A percentile compares a stretch with the other conserved stretches of the same genome.
phyloP scores from a whole-genome alignment of 2,329 filamentous ascomycete species.

The Penicillium paneum region DNA sequence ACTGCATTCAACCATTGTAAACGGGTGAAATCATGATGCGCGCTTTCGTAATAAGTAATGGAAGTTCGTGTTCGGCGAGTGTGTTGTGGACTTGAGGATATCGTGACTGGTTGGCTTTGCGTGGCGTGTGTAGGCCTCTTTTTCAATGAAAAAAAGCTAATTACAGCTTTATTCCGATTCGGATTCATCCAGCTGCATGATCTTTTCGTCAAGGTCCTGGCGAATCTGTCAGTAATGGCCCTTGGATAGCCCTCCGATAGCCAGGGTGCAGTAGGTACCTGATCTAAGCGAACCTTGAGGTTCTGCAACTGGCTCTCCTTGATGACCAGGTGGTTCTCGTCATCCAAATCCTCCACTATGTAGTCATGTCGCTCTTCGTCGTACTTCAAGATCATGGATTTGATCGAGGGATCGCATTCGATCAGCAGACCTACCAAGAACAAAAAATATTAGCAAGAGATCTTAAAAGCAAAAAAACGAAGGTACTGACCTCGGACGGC shows the following conservation, averaged over 20 bases:
- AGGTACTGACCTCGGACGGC: conserved; percentile 38
- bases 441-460: not conserved
- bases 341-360: conserved; percentile 48
- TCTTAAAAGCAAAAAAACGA: no score
- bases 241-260: not conserved
- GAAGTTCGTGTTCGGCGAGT: not conserved
- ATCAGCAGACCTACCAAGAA: conserved; percentile 41
- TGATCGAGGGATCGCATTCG: conserved; percentile 50
- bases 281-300: conserved; percentile 42
- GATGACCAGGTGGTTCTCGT: conserved; percentile 46
- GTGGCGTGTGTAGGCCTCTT: not conserved
- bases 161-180: conserved; percentile 38
- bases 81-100: not conserved
- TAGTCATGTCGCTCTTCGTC: conserved; percentile 48
- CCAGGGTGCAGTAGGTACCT: conserved; percentile 25
- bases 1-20: not conserved
- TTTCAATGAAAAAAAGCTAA: not conserved
- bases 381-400: conserved; percentile 49
- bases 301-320: conserved; percentile 47
- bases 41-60: not conserved
- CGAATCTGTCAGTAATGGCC: not conserved
- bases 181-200: conserved; percentile 47
- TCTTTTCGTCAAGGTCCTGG: conserved; percentile 49
- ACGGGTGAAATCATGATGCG: not conserved
- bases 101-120: not conserved